phyloP scores from a whole-genome alignment of 2,329 filamentous ascomycete species.

The Davidsoniella australis region DNA sequence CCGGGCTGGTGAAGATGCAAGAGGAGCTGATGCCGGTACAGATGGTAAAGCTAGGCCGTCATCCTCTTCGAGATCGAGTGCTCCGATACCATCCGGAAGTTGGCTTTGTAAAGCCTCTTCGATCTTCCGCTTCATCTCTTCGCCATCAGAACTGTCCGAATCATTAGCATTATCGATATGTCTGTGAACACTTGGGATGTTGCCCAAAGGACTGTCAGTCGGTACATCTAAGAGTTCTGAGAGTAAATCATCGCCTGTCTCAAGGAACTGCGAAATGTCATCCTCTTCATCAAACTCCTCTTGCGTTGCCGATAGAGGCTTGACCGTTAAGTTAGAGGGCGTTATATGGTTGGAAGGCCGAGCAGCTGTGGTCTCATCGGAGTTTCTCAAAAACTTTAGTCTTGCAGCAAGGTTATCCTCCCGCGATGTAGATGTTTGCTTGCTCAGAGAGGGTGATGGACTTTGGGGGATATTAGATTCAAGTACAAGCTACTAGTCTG shows the following conservation, averaged over 20 bases:
- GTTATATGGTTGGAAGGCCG: neutral
- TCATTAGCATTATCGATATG: constrained; percentile 9
- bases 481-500: too few species aligned
- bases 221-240: constrained; percentile 31
- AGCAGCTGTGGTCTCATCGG: neutral
- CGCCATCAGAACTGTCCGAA: constrained; percentile 32
- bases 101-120: constrained; percentile 25
- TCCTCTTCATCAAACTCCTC: neutral
- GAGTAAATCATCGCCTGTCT: constrained; percentile 34
- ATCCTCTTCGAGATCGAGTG: constrained; percentile 10
- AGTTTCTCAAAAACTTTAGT: constrained; percentile 30
- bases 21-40: constrained; percentile 23
- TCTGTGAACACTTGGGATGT: too few species aligned
- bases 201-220: too few species aligned
- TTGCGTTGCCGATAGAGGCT: neutral
- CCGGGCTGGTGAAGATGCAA: constrained; percentile 18
- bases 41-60: constrained; percentile 20
- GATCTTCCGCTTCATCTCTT: constrained; percentile 28
- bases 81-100: constrained; percentile 10
- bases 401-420: constrained; percentile 36
- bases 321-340: neutral
- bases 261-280: constrained; percentile 18
- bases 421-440: constrained; percentile 20
- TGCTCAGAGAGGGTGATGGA: constrained; percentile 22
- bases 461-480: neutral